Conservation (phyloP, 2,329 filamentous ascomycete species). For the Fusarium newnesense region DNA sequence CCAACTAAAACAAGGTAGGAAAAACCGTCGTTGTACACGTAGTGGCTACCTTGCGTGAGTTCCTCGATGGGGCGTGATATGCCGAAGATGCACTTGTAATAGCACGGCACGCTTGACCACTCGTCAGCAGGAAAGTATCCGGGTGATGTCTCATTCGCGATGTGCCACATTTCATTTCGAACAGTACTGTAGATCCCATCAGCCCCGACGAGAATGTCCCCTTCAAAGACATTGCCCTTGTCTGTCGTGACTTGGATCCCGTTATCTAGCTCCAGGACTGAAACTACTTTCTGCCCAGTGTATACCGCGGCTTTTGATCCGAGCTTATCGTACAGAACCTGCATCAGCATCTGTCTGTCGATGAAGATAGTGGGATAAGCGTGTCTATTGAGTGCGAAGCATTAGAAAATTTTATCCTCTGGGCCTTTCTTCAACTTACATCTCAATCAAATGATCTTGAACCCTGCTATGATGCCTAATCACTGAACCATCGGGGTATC, state of each 20-base stretch:
- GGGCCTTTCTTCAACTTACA: neutral
- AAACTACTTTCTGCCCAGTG: constrained; percentile 19
- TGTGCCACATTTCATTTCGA: constrained; percentile 46
- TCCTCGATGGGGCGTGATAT: neutral
- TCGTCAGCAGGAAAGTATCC: constrained; percentile 18
- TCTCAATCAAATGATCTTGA: accelerated
- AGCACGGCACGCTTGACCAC: constrained; percentile 1
- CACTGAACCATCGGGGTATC: neutral
- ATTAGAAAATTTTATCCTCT: accelerated
- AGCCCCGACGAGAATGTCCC: constrained; percentile 51
- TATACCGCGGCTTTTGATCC: constrained; percentile 42
- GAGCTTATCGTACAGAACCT: constrained; percentile 48
- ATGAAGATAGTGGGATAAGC: constrained; percentile 49
- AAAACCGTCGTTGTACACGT: neutral
- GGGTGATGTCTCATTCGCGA: neutral
- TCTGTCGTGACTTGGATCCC: neutral
- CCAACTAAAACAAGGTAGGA: neutral
- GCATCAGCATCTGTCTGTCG: constrained; percentile 50
- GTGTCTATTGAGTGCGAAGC: constrained; percentile 4
- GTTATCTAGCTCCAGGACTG: neutral
- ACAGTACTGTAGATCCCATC: constrained; percentile 55
- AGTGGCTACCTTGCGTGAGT: neutral
- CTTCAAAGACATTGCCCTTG: constrained; percentile 35
- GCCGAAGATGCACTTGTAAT: constrained; percentile 19
- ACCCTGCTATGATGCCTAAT: neutral